phyloP scores from a whole-genome alignment of 2,329 filamentous ascomycete species.

The Pseudopyrenochaeta lycopersici region DNA sequence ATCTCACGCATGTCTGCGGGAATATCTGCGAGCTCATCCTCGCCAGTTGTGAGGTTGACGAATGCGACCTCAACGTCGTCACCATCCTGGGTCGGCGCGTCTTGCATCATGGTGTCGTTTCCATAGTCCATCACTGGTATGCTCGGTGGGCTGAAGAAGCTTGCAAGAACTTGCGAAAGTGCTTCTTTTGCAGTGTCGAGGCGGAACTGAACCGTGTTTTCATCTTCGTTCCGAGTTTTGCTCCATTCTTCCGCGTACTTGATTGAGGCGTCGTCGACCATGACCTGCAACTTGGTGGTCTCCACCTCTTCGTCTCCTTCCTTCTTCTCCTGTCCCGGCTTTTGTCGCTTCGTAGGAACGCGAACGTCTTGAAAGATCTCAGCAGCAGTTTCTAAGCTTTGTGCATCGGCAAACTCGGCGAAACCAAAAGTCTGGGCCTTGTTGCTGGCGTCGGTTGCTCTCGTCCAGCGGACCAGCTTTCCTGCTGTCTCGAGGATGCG shows the following conservation, averaged over 20 bases:
- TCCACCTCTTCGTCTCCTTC: constrained; percentile 62
- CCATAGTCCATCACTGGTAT: constrained; percentile 62
- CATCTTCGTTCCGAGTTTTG: constrained; percentile 70
- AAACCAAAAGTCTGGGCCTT: constrained; percentile 92
- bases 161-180: constrained; percentile 73
- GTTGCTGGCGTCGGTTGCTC: constrained; percentile 77
- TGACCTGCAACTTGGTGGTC: constrained; percentile 72
- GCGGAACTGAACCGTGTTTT: constrained; percentile 70
- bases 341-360: constrained; percentile 81
- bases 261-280: constrained; percentile 82
- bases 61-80: constrained; percentile 83
- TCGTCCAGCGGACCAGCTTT: constrained; percentile 83
- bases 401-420: constrained; percentile 91
- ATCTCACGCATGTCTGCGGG: constrained; percentile 95
- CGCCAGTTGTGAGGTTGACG: constrained; percentile 75
- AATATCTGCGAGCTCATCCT: constrained; percentile 95
- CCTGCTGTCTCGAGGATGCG: constrained; percentile 80
- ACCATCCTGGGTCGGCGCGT: constrained; percentile 63
- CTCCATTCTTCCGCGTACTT: constrained; percentile 88
- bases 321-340: constrained; percentile 55
- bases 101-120: constrained; percentile 75
- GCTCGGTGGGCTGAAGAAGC: constrained; percentile 73
- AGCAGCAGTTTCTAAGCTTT: constrained; percentile 84
- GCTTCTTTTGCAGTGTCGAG: constrained; percentile 74
- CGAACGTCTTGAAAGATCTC: constrained; percentile 84